Base-by-base conservation (phyloP, 129 eudicot species). In the Rutidosis leptorrhynchoides region DNA sequence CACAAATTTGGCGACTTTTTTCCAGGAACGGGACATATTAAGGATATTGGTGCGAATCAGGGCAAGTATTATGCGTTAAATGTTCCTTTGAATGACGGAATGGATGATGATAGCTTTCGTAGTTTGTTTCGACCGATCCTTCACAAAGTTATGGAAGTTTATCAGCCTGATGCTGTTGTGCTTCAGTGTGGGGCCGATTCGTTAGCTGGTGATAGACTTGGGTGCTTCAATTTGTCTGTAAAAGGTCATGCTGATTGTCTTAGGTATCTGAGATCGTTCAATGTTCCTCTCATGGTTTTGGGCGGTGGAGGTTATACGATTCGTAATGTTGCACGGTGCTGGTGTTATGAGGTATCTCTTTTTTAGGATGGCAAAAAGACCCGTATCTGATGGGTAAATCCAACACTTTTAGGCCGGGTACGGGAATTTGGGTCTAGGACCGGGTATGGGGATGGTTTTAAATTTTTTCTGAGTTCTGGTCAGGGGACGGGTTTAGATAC, bases 151-250 rank as follows among this genome's bases (percentile, higher is more conserved):
- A 91, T 91, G 96, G 96, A 81, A 62, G 84, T 88, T 67, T 91
- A 91, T 72, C 96, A 85, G 70, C 97, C 97, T 2, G 96, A 91
- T 65, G 97, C 94, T 27, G 97, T 91, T 23, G 98, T 91, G 76
- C 96, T 91, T 49, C 98, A 88, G 22, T 91, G 97, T 77, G 97
- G 97, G 28, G 97, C 96, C 0, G 97, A 91, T 79, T 91, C 97
- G 23, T 72, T 91, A 71, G 90, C 97, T 43, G 97, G 96, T 79
- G 96, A 91, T 64, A 82, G 97, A 76, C 78, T 91, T 57, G 98
- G 96, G 32, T 85, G 94, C 80, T 91, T 91, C 75, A 91, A 88
- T 78, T 81, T 91, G 79, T 91, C 98, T 2, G 96, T 88, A 3
- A 88, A 79, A 85, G 98, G 98, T 28, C 98, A 91, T 74, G 98